Conservation (phyloP, 495 filamentous ascomycete genomes). For the Xylaria flabelliformis region DNA sequence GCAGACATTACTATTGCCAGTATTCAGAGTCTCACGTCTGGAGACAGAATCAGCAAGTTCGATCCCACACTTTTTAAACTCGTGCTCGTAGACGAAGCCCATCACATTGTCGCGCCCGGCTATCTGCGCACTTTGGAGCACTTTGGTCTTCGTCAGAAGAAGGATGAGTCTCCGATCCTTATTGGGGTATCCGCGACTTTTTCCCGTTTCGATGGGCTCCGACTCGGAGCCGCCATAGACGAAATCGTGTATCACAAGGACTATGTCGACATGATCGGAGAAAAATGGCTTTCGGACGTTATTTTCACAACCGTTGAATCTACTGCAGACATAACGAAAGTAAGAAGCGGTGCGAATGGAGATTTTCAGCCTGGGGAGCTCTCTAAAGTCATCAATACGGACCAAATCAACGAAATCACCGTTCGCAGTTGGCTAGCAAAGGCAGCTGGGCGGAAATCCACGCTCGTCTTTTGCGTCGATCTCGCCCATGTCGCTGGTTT, state of each 20-base stretch:
- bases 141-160: slow-evolving; percentile 69
- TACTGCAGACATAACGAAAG: slow-evolving; percentile 73
- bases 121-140: slow-evolving; percentile 77
- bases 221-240: slow-evolving; percentile 85
- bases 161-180: slow-evolving; percentile 66
- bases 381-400: slow-evolving; percentile 80
- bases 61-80: slow-evolving; percentile 84
- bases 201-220: slow-evolving; percentile 86
- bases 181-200: slow-evolving; percentile 96
- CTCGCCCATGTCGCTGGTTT: slow-evolving; percentile 76
- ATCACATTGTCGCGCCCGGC: slow-evolving; percentile 87
- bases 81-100: slow-evolving; percentile 94
- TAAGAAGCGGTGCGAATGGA: slow-evolving; percentile 67
- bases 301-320: slow-evolving; percentile 92
- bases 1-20: slow-evolving; percentile 98
- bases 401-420: slow-evolving; percentile 76
- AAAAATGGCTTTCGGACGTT: slow-evolving; percentile 82
- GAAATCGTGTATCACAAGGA: slow-evolving; percentile 98
- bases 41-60: slow-evolving; percentile 79
- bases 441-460: slow-evolving; percentile 76
- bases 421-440: slow-evolving; percentile 84
- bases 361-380: slow-evolving; percentile 81
- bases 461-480: slow-evolving; percentile 92
- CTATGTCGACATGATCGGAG: slow-evolving; percentile 94
- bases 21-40: slow-evolving; percentile 76